Evolutionary conservation across 768 basidiomycete genomes (phyloP).

Genomic region (Russula earlei): DNA sequence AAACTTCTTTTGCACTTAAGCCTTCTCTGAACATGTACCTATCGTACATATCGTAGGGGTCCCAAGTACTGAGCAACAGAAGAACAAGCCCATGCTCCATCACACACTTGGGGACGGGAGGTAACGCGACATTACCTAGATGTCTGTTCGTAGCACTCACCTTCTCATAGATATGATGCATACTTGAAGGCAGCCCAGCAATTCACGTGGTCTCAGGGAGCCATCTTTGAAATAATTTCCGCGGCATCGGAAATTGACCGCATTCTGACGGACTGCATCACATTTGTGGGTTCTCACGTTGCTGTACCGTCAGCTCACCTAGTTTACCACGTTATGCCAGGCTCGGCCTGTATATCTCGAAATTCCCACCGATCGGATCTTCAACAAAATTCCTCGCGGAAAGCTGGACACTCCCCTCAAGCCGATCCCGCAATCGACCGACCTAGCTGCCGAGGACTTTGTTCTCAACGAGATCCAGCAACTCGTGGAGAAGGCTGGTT

Average conservation of each 20-base stretch:
- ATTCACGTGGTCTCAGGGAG: constrained; percentile 61
- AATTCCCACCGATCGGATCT: constrained; percentile 76
- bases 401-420: constrained; percentile 53
- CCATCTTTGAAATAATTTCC: constrained; percentile 39
- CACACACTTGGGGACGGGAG: constrained; percentile 83
- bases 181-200: constrained; percentile 69
- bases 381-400: constrained; percentile 53
- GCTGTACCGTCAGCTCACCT: not conserved
- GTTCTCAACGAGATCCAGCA: constrained; percentile 67
- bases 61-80: constrained; percentile 67
- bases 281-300: not conserved
- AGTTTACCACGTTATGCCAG: constrained; percentile 26
- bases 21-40: constrained; percentile 83
- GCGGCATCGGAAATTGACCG: constrained; percentile 73
- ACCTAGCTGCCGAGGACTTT: constrained; percentile 49
- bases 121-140: constrained; percentile 26
- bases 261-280: constrained; percentile 52
- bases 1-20: constrained; percentile 27
- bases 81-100: constrained; percentile 65
- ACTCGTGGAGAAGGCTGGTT: constrained; percentile 48
- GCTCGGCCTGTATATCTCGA: constrained; percentile 83
- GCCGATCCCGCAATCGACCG: constrained; percentile 40
- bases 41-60: constrained; percentile 82
- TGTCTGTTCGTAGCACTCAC: not conserved
- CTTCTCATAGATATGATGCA: constrained; percentile 53